Evolutionary conservation across 345 rosid genomes (phyloP).

Genomic region (Hirschfeldia incana): DNA sequence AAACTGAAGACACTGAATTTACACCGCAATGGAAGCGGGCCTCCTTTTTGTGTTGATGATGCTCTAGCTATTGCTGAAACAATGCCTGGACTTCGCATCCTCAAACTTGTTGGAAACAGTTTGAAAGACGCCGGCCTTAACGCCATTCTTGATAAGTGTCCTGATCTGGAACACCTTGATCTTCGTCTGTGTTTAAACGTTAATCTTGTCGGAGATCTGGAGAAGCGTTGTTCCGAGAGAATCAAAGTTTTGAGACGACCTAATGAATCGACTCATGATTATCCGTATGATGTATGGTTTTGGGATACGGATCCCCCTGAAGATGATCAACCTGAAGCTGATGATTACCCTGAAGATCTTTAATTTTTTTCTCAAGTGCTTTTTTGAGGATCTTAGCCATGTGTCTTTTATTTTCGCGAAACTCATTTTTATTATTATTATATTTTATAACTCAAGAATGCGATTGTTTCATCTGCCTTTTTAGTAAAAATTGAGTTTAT

Average conservation of each 20-base stretch:
- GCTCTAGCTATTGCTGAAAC: neutral
- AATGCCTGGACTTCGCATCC: neutral
- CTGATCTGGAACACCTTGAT: neutral
- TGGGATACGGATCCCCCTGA: too few species aligned
- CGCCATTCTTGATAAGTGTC: slow-evolving; percentile 20
- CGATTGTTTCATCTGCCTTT: too few species aligned
- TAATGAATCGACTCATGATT: slow-evolving; percentile 30
- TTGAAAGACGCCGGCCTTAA: neutral
- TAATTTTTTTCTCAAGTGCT: too few species aligned
- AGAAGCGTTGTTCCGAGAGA: neutral
- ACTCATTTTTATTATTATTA: too few species aligned
- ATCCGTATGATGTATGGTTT: neutral
- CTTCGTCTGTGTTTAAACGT: neutral
- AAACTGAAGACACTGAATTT: neutral
- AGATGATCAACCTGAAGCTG: slow-evolving; percentile 34
- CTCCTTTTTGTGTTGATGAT: neutral
- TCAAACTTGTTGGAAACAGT: neutral
- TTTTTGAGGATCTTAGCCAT: too few species aligned
- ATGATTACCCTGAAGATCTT: slow-evolving; percentile 7
- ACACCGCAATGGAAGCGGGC: neutral
- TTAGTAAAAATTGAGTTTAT: too few species aligned
- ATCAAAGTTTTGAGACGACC: neutral
- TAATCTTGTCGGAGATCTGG: neutral
- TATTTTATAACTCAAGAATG: too few species aligned
- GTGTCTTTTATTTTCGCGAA: too few species aligned